Evolutionary conservation across 2,329 filamentous ascomycete species (phyloP).

Genomic region (Fusarium sp.): DNA sequence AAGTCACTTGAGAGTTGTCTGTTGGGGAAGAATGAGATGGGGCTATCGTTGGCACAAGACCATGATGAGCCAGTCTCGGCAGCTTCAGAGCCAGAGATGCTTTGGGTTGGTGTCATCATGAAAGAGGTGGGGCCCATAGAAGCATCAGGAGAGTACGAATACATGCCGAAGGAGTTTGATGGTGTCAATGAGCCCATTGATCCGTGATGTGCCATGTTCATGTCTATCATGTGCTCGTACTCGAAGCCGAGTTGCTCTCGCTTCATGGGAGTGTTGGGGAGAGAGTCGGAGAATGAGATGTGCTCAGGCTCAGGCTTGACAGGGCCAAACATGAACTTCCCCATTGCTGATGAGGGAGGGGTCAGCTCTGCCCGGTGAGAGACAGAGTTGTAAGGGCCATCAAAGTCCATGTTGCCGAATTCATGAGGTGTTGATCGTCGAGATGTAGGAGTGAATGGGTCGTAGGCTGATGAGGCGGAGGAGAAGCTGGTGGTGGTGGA

Average conservation of each 20-base stretch:
- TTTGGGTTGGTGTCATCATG: constrained; percentile 54
- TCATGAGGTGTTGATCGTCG: constrained; percentile 56
- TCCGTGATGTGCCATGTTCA: constrained; percentile 47
- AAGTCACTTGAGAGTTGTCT: constrained; percentile 47
- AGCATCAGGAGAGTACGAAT: constrained; percentile 48
- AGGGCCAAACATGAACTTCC: constrained; percentile 49
- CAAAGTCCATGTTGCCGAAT: constrained; percentile 51
- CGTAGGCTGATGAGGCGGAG: constrained; percentile 53
- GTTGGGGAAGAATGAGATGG: constrained; percentile 52
- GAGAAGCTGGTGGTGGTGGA: constrained; percentile 52
- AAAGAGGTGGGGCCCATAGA: constrained; percentile 48
- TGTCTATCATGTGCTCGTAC: constrained; percentile 53
- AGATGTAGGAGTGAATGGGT: constrained; percentile 57
- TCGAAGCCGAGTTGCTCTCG: constrained; percentile 49
- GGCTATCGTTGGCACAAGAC: constrained; percentile 54
- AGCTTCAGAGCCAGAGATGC: constrained; percentile 52
- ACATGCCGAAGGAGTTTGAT: constrained; percentile 49
- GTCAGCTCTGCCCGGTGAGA: constrained; percentile 49
- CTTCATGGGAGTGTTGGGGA: constrained; percentile 52
- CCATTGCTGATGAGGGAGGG: constrained; percentile 47
- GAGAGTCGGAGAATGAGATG: constrained; percentile 44
- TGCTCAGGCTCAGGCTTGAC: constrained; percentile 50
- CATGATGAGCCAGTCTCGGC: constrained; percentile 51
- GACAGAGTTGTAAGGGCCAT: constrained; percentile 44
- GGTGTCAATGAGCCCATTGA: constrained; percentile 52